Evolutionary conservation across 805 yeast species (phyloP).

Genomic region (Phaffomyces opuntiae): DNA sequence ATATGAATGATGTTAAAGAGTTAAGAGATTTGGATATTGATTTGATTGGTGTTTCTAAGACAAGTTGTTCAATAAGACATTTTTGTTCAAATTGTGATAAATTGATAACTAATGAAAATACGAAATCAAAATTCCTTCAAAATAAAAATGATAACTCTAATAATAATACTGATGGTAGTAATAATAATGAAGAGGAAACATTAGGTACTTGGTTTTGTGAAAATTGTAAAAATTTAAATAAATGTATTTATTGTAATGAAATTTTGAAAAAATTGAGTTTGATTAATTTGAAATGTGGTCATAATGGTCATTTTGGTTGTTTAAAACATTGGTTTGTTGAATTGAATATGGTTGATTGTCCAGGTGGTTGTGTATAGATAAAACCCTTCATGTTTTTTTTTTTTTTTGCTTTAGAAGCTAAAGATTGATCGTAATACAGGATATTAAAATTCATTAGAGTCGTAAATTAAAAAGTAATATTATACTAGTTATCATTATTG

Average conservation of each 20-base stretch:
- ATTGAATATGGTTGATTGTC: conserved; percentile 64
- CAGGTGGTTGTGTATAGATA: conserved; percentile 61
- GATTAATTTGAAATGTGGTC: conserved; percentile 68
- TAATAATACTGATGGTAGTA: neutral
- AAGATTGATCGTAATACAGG: too few relatives aligned
- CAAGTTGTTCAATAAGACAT: conserved; percentile 37
- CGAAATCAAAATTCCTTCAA: conserved; percentile 33
- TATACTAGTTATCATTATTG: neutral
- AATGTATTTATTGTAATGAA: conserved; percentile 68
- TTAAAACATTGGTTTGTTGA: conserved; percentile 69
- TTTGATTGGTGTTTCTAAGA: conserved; percentile 12
- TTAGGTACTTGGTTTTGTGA: conserved; percentile 87
- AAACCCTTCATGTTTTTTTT: too few relatives aligned
- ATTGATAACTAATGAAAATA: conserved; percentile 50
- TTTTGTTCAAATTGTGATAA: conserved; percentile 58
- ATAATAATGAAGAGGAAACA: conserved; percentile 12
- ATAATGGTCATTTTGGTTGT: conserved; percentile 79
- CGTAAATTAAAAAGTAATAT: too few relatives aligned
- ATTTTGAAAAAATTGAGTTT: conserved; percentile 70
- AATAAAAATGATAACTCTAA: neutral
- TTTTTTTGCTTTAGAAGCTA: too few relatives aligned
- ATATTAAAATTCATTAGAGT: too few relatives aligned
- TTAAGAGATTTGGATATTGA: conserved; percentile 9
- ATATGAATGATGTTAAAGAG: conserved; percentile 26
- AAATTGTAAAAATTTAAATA: conserved; percentile 42